These are phyloP conservation scores for Cystobasidiaceae sp. DNA, from an alignment of 1,284 basidiomycete genomes.

Conservation along the genomic window DNA sequence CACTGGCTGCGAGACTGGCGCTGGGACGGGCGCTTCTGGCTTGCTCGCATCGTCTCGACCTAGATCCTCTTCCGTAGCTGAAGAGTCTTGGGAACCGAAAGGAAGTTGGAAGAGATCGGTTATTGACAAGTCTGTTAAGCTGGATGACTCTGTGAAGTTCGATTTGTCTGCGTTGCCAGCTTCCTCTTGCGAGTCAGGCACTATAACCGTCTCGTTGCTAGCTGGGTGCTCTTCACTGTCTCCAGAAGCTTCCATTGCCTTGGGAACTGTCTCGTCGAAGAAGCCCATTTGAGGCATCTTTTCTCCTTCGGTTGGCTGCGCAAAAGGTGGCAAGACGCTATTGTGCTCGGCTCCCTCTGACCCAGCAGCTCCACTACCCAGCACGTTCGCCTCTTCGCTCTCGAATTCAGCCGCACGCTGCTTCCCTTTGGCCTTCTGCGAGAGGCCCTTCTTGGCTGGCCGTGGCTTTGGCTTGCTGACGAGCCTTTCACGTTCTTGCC, in stretches of 20 bases:
- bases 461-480: constrained; percentile 12
- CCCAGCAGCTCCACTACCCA: too few relatives aligned
- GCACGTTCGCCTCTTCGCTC: too few relatives aligned
- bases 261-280: too few relatives aligned
- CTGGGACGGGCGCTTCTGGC: not conserved
- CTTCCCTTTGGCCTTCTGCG: constrained; percentile 19
- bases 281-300: too few relatives aligned
- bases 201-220: not conserved
- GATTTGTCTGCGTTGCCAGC: not conserved
- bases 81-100: constrained; percentile 1
- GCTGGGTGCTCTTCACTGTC: not conserved
- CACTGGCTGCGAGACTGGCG: too few relatives aligned
- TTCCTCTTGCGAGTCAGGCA: constrained; percentile 1
- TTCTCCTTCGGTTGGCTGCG: too few relatives aligned
- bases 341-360: too few relatives aligned
- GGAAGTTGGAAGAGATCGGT: constrained; percentile 10
- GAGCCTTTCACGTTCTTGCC: constrained; percentile 11
- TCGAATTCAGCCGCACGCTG: constrained; percentile 16
- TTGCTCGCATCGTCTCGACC: not conserved
- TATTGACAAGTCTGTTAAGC: constrained; percentile 4
- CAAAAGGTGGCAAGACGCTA: too few relatives aligned
- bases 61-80: not conserved
- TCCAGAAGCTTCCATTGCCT: too few relatives aligned
- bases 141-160: constrained; percentile 5
- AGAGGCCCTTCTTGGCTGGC: constrained; percentile 2